Percentiles rank a stretch among this genome's conserved stretches.
Conservation (phyloP, 208 protist species). For the Porcisia hertigi region DNA sequence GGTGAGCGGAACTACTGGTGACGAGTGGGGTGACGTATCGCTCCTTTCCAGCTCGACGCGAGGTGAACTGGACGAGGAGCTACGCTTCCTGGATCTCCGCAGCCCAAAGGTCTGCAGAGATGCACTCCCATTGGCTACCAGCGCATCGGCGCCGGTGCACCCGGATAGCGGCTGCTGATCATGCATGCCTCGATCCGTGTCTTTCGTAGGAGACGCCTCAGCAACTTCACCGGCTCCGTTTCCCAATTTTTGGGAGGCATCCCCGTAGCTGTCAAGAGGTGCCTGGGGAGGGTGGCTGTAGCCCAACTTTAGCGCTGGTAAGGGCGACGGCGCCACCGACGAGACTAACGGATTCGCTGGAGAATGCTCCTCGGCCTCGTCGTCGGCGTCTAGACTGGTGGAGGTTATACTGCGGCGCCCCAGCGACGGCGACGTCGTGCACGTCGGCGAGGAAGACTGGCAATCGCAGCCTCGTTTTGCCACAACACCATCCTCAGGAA, state of each 20-base stretch:
- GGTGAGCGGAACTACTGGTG: background rate
- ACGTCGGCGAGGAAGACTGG: background rate
- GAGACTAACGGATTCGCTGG: conserved; percentile 10
- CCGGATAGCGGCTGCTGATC: background rate
- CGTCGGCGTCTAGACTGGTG: conserved; percentile 31
- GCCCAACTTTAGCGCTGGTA: conserved; percentile 7
- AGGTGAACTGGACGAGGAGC: background rate
- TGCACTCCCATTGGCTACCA: background rate
- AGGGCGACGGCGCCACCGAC: conserved; percentile 4
- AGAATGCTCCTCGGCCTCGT: conserved; percentile 25
- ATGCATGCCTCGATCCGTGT: background rate
- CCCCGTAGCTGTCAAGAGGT: background rate
- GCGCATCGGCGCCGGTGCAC: background rate
- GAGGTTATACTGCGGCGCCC: conserved; percentile 6
- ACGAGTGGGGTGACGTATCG: background rate
- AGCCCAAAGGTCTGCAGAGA: background rate
- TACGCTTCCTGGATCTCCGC: background rate
- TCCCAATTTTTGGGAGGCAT: background rate
- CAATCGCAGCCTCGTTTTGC: background rate
- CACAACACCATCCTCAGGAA: background rate
- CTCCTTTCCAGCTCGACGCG: background rate
- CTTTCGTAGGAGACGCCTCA: background rate
- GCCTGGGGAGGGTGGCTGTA: conserved; percentile 4
- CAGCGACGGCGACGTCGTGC: conserved; percentile 8
- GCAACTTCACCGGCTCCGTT: background rate